Percentiles rank a stretch among this genome's conserved stretches.
Evolutionary conservation across 805 yeast species (phyloP).

Genomic region (Starmerella roubikii): DNA sequence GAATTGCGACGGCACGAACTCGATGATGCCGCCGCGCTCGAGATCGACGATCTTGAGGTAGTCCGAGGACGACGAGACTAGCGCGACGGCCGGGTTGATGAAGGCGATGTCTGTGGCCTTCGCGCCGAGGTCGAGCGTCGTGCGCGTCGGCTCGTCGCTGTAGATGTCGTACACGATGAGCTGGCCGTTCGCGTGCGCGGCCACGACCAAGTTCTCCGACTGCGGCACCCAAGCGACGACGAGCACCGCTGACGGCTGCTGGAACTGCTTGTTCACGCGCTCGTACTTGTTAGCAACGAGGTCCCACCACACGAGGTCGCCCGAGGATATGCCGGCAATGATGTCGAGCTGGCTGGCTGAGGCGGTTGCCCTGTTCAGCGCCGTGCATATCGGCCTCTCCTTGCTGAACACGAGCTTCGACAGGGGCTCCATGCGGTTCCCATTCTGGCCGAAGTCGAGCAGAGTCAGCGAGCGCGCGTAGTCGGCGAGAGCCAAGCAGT

Average conservation of each 20-base stretch:
- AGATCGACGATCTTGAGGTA: conserved; percentile 45
- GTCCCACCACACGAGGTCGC: conserved; percentile 54
- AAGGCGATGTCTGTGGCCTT: conserved; percentile 39
- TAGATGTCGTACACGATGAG: conserved; percentile 39
- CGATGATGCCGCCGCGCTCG: conserved; percentile 32
- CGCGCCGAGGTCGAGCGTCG: conserved; percentile 46
- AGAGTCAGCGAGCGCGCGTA: conserved; percentile 13
- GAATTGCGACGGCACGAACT: conserved; percentile 49
- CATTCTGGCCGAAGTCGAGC: conserved; percentile 20
- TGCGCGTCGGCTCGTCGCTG: conserved; percentile 29
- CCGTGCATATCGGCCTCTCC: conserved; percentile 29
- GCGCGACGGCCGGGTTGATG: conserved; percentile 25
- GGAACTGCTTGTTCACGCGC: conserved; percentile 40
- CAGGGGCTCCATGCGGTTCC: conserved; percentile 25
- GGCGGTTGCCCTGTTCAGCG: conserved; percentile 24
- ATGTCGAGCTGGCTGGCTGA: conserved; percentile 33
- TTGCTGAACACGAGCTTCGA: conserved; percentile 28
- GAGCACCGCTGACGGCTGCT: conserved; percentile 32
- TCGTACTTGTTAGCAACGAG: conserved; percentile 36
- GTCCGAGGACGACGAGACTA: conserved; percentile 55
- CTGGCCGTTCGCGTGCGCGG: conserved; percentile 53
- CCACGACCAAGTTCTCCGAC: conserved; percentile 34
- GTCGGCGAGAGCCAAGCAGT: conserved; percentile 22
- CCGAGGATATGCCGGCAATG: conserved; percentile 48
- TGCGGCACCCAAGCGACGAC: conserved; percentile 37